These are phyloP conservation scores for Litsea cubeba DNA, from an alignment of 164 flowering plant species.

Conservation along the genomic window DNA sequence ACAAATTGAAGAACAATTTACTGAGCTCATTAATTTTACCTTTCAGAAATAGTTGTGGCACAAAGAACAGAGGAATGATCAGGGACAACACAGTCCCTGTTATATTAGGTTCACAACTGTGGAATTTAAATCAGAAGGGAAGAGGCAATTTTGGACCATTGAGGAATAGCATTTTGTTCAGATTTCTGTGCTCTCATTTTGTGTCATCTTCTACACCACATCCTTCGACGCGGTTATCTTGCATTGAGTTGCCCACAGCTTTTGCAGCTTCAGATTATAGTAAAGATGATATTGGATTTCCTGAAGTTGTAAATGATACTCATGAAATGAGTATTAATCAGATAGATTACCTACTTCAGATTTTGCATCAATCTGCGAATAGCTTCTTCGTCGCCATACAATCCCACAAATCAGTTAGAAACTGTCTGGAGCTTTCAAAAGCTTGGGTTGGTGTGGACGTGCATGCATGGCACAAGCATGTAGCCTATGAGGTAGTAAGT, in stretches of 20 bases:
- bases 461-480: constrained; percentile 55
- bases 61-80: not conserved
- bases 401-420: constrained; percentile 30
- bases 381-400: constrained; percentile 44
- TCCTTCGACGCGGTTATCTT: constrained; percentile 14
- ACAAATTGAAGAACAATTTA: not conserved
- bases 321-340: constrained; percentile 25
- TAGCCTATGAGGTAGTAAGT: constrained; percentile 49
- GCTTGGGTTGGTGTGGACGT: constrained; percentile 74
- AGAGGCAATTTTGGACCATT: not conserved
- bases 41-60: not conserved
- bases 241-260: constrained; percentile 14
- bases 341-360: constrained; percentile 42
- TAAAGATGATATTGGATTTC: constrained; percentile 13
- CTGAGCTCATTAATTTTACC: not conserved
- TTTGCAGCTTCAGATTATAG: constrained; percentile 22
- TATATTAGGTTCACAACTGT: not conserved
- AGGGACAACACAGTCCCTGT: not conserved
- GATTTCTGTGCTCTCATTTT: constrained; percentile 1
- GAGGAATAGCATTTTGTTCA: not conserved
- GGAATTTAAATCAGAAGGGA: not conserved
- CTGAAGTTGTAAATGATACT: constrained; percentile 4
- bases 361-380: constrained; percentile 52
- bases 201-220: constrained; percentile 8
- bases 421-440: constrained; percentile 42